These are phyloP conservation scores for Fusarium floridanum DNA, from an alignment of 2,329 filamentous ascomycete species.

Conservation along the genomic window DNA sequence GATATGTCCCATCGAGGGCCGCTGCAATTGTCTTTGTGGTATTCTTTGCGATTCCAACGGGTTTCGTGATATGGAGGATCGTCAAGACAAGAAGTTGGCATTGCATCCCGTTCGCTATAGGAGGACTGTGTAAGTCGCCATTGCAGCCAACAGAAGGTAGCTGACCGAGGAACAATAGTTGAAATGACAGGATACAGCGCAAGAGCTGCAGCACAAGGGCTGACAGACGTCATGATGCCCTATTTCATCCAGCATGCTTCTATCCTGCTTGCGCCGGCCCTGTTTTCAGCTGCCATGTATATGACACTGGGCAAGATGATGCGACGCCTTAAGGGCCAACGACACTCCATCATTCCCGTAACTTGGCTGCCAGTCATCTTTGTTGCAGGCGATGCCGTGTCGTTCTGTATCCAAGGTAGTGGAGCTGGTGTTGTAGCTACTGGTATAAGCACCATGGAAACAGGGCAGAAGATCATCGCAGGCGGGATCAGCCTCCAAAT, in stretches of 20 bases:
- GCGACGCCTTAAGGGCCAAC: constrained; percentile 52
- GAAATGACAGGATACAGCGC: constrained; percentile 58
- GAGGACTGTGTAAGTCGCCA: constrained; percentile 59
- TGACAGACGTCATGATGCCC: constrained; percentile 50
- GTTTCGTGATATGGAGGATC: background rate
- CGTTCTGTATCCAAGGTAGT: constrained; percentile 4
- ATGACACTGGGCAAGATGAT: constrained; percentile 63
- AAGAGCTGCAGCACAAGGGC: constrained; percentile 47
- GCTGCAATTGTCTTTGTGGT: background rate
- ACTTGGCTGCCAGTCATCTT: constrained; percentile 65
- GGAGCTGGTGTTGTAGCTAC: constrained; percentile 55
- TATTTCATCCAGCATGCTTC: constrained; percentile 58
- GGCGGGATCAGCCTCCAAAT: constrained; percentile 58
- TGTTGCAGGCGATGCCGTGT: background rate
- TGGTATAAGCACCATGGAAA: constrained; percentile 40
- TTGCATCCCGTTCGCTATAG: constrained; percentile 62
- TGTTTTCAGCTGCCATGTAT: constrained; percentile 65
- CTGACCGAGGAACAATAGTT: background rate
- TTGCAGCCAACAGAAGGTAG: background rate
- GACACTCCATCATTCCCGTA: constrained; percentile 50
- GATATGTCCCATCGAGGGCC: background rate
- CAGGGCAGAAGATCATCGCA: constrained; percentile 67
- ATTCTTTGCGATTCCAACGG: background rate
- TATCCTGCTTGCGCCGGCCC: constrained; percentile 61
- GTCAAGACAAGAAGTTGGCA: background rate